Conservation (phyloP, 192 early-diverging fungal species). For the Haplosporangium gracile region DNA sequence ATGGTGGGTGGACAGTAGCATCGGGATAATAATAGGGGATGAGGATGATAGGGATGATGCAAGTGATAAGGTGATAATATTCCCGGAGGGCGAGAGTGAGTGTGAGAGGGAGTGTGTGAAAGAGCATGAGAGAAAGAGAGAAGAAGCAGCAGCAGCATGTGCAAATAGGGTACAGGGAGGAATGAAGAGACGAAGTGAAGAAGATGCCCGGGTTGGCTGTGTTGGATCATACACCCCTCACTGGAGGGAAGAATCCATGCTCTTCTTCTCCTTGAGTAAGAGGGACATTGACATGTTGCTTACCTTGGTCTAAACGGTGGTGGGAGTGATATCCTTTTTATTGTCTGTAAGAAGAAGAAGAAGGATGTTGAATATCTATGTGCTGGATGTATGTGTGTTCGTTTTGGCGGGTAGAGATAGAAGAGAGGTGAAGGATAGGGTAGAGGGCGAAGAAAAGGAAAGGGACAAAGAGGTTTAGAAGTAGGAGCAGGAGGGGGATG, state of each 20-base stretch:
- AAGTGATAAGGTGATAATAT: neutral
- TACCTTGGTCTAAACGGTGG: neutral
- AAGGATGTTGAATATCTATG: neutral
- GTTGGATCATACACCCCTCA: neutral
- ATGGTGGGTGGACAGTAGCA: no score
- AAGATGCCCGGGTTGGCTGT: neutral
- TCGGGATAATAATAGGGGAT: neutral
- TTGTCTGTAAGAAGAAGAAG: neutral
- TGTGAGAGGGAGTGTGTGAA: neutral
- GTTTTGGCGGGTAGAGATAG: neutral
- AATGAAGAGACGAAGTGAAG: neutral
- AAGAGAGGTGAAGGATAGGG: neutral
- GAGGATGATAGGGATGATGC: neutral
- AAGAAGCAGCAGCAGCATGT: neutral
- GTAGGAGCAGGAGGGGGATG: neutral
- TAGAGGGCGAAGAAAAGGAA: neutral
- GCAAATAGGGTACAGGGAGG: constrained; percentile 1
- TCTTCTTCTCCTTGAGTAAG: no score
- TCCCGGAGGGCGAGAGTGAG: neutral
- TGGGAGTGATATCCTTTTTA: neutral
- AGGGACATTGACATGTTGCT: neutral
- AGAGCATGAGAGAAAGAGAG: neutral
- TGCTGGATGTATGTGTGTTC: neutral
- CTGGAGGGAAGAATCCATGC: no score
- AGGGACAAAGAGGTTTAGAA: neutral